Conservation (phyloP, 805 yeast genomes). For the Teunomyces atbi region DNA sequence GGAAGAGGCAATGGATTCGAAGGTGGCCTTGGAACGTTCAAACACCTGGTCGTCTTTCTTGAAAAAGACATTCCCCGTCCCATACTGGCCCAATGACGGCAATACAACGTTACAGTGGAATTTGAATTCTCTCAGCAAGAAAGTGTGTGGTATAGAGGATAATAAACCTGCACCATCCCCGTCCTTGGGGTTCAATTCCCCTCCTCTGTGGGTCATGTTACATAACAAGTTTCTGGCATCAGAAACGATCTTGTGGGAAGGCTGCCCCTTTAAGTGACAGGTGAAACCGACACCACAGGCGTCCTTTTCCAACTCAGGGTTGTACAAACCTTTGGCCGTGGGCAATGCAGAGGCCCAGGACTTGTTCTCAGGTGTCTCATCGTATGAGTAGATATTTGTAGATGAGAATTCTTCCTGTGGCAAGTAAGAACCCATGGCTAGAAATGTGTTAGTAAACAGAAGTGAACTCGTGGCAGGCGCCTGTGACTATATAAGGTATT, state of each 20-base stretch:
- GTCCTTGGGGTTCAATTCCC: conserved; percentile 94
- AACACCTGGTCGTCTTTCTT: conserved; percentile 77
- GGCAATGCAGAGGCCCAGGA: conserved; percentile 95
- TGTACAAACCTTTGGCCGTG: conserved; percentile 81
- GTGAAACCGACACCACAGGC: conserved; percentile 99
- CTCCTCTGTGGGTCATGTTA: conserved; percentile 99
- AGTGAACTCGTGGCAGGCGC: not conserved
- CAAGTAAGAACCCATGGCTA: conserved; percentile 33
- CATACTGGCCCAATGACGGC: conserved; percentile 84
- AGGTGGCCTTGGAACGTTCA: conserved; percentile 67
- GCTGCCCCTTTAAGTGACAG: conserved; percentile 84
- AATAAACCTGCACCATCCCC: conserved; percentile 99
- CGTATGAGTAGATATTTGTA: conserved; percentile 57
- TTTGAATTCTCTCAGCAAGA: conserved; percentile 80
- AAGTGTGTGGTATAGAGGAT: conserved; percentile 87
- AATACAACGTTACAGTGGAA: conserved; percentile 63
- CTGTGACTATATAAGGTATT: not conserved
- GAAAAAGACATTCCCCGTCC: conserved; percentile 92
- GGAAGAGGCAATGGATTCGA: conserved; percentile 74
- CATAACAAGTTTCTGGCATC: conserved; percentile 86
- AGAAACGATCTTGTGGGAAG: conserved; percentile 87
- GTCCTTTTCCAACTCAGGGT: conserved; percentile 91
- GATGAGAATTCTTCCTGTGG: conserved; percentile 36
- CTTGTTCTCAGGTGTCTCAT: conserved; percentile 71
- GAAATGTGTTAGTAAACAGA: not conserved